Conservation (phyloP, 257 asterid genomes). For the Nicotiana paniculata region DNA sequence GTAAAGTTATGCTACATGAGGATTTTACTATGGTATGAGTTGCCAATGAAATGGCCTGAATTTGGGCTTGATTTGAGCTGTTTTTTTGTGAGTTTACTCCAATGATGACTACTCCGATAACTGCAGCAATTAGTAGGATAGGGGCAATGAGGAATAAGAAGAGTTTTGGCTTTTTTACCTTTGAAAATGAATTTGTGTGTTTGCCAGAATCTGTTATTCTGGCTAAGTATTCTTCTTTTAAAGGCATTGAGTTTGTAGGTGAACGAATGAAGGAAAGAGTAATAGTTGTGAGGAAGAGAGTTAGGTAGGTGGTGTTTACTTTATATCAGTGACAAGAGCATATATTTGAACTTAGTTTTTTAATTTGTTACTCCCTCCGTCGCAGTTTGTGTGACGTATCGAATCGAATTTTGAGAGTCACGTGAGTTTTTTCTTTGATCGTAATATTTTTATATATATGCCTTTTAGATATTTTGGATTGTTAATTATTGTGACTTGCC, state of each 20-base stretch:
- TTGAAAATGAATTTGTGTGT: not conserved
- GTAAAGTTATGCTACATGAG: slow-evolving; percentile 59
- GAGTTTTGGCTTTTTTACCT: not conserved
- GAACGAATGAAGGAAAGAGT: not conserved
- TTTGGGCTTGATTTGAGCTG: too few species aligned
- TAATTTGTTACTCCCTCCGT: too few species aligned
- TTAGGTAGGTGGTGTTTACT: not conserved
- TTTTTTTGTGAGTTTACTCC: slow-evolving; percentile 5
- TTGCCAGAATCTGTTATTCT: slow-evolving; percentile 15
- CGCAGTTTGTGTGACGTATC: too few species aligned
- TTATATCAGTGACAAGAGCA: not conserved
- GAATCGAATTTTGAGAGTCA: too few species aligned
- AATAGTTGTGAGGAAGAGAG: not conserved
- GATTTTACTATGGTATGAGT: slow-evolving; percentile 40
- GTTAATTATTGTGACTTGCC: too few species aligned
- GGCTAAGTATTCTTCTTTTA: not conserved
- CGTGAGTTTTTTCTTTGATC: too few species aligned
- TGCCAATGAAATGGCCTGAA: not conserved
- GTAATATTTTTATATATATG: too few species aligned
- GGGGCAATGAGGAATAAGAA: slow-evolving; percentile 10
- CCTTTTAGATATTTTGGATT: too few species aligned
- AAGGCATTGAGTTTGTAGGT: too few species aligned
- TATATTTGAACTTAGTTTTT: not conserved
- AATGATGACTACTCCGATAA: not conserved
- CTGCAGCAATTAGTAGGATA: not conserved